phyloP scores from a whole-genome alignment of 2,329 filamentous ascomycete species.

The Ceratocystis destructans region DNA sequence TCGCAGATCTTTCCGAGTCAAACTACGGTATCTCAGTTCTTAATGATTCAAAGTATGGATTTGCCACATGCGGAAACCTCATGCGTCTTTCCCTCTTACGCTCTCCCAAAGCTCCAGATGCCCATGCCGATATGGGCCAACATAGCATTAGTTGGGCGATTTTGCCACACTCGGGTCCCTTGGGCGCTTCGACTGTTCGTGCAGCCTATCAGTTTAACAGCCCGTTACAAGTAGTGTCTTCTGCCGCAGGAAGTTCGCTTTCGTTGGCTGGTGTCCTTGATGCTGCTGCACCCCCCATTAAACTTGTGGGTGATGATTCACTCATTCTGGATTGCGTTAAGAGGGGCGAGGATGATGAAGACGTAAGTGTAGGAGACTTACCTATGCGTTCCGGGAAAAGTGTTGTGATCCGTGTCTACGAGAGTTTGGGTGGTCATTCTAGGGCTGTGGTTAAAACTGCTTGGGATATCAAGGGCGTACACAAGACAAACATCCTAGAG shows the following conservation, averaged over 20 bases:
- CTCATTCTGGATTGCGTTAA: constrained; percentile 83
- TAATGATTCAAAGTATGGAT: constrained; percentile 93
- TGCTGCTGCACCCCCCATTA: constrained; percentile 38
- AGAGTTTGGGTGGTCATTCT: constrained; percentile 70
- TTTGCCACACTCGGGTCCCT: constrained; percentile 61
- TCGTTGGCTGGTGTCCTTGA: constrained; percentile 20
- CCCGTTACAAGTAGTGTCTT: constrained; percentile 39
- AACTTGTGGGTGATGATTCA: constrained; percentile 50
- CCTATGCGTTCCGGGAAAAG: constrained; percentile 57
- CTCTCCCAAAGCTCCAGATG: constrained; percentile 83
- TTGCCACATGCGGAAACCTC: constrained; percentile 73
- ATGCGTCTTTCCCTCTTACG: constrained; percentile 83
- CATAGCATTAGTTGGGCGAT: constrained; percentile 86
- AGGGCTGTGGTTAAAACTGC: constrained; percentile 55
- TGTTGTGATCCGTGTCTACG: constrained; percentile 74
- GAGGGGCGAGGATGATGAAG: constrained; percentile 77
- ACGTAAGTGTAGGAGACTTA: constrained; percentile 48
- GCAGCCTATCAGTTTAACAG: constrained; percentile 87
- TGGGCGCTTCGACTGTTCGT: constrained; percentile 61
- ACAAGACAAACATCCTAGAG: constrained; percentile 77
- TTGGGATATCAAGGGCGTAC: constrained; percentile 60
- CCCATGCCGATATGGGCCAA: constrained; percentile 81
- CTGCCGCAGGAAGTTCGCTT: constrained; percentile 20
- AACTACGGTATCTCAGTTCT: constrained; percentile 84
- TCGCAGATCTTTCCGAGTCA: constrained; percentile 77